phyloP scores from a whole-genome alignment of 495 filamentous ascomycete genomes.

The Xylaria cubensis region DNA sequence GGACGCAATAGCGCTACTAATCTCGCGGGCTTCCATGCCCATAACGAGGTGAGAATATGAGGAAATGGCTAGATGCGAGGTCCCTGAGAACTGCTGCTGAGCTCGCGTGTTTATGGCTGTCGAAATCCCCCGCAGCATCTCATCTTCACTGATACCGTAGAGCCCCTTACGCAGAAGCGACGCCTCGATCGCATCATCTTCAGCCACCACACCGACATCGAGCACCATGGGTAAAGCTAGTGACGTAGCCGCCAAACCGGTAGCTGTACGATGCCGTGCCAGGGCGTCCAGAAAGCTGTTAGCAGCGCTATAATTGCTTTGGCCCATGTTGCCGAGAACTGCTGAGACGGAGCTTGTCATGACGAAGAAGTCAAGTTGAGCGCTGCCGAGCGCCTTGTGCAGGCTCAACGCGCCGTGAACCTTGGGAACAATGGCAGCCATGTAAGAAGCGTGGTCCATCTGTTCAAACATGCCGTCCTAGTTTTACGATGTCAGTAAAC shows the following conservation, averaged over 20 bases:
- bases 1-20: conserved; percentile 22
- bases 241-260: conserved; percentile 43
- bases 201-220: conserved; percentile 46
- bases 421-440: conserved; percentile 45
- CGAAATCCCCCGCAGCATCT: conserved; percentile 39
- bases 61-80: neutral
- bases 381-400: conserved; percentile 43
- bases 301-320: conserved; percentile 63
- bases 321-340: conserved; percentile 57
- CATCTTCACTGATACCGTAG: conserved; percentile 43
- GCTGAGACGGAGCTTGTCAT: conserved; percentile 53
- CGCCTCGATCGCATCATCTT: conserved; percentile 33
- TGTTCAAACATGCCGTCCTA: conserved; percentile 31
- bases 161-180: conserved; percentile 38
- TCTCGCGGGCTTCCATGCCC: conserved; percentile 34
- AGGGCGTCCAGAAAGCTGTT: conserved; percentile 61
- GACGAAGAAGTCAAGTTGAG: conserved; percentile 65
- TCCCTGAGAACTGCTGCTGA: neutral
- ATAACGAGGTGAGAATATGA: conserved; percentile 27
- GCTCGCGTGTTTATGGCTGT: conserved; percentile 30
- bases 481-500: conserved; percentile 9
- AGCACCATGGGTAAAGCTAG: conserved; percentile 50
- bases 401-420: conserved; percentile 47
- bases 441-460: conserved; percentile 24
- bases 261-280: conserved; percentile 44